Evolutionary conservation across 2,329 filamentous ascomycete genomes (phyloP).

Genomic region (Ophiostoma novo-ulmi): DNA sequence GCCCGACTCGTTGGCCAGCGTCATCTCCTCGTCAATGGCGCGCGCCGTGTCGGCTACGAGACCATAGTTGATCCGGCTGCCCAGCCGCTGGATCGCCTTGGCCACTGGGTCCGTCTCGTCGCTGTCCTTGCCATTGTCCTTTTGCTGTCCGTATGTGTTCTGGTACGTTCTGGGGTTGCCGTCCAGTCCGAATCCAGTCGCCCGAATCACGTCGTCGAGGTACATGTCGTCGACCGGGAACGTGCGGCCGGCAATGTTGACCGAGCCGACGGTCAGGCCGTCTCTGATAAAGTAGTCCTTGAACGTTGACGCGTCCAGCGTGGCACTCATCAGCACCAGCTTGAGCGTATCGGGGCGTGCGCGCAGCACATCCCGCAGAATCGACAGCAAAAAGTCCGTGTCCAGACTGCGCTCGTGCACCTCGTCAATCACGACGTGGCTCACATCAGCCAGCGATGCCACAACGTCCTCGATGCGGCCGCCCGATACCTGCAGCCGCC

Average conservation of each 20-base stretch:
- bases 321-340: conserved; percentile 93
- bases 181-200: conserved; percentile 63
- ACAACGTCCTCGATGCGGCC: conserved; percentile 74
- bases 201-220: conserved; percentile 76
- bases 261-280: conserved; percentile 63
- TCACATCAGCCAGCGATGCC: conserved; percentile 79
- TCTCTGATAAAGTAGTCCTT: conserved; percentile 72
- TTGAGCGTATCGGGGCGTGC: conserved; percentile 68
- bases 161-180: conserved; percentile 12
- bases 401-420: conserved; percentile 94
- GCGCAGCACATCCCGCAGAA: conserved; percentile 76
- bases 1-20: conserved; percentile 60
- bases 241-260: conserved; percentile 84
- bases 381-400: conserved; percentile 85
- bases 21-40: conserved; percentile 72
- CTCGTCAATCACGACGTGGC: conserved; percentile 92
- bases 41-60: conserved; percentile 75
- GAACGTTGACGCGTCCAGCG: conserved; percentile 82
- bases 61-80: conserved; percentile 86
- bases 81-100: conserved; percentile 65
- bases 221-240: conserved; percentile 88
- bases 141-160: not conserved
- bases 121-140: conserved; percentile 5
- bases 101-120: conserved; percentile 53
- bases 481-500: conserved; percentile 85